Conservation (phyloP, 148 eudicot species). For the Limonium bicolor region DNA sequence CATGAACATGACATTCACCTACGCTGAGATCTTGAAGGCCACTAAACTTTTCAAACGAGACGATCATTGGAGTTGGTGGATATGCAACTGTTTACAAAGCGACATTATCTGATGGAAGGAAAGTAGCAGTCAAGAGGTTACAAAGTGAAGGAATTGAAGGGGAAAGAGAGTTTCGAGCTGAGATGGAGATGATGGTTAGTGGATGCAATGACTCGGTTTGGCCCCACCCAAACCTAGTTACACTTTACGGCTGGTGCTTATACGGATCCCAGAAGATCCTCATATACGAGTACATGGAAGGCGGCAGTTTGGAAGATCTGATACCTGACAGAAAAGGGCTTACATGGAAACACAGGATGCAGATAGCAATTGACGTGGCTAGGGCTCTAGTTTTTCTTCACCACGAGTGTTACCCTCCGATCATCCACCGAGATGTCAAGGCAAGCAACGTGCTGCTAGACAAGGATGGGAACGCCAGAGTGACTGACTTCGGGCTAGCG, state of each 20-base stretch:
- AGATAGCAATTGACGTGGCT: slow-evolving; percentile 58
- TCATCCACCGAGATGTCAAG: slow-evolving; percentile 89
- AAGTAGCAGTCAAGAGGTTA: slow-evolving; percentile 80
- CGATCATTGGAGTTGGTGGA: slow-evolving; percentile 77
- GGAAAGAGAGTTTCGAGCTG: slow-evolving; percentile 74
- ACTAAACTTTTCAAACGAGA: slow-evolving; percentile 60
- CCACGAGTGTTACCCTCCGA: slow-evolving; percentile 71
- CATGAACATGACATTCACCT: slow-evolving; percentile 63
- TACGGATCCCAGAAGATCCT: slow-evolving; percentile 61
- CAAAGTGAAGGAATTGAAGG: slow-evolving; percentile 76
- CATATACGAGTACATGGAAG: slow-evolving; percentile 92
- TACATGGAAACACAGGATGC: slow-evolving; percentile 40
- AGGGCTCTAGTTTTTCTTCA: slow-evolving; percentile 73
- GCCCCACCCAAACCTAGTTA: slow-evolving; percentile 94
- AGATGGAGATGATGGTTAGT: slow-evolving; percentile 94
- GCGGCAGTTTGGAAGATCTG: slow-evolving; percentile 71
- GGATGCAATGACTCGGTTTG: slow-evolving; percentile 56
- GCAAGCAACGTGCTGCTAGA: slow-evolving; percentile 88
- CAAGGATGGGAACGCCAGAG: slow-evolving; percentile 51
- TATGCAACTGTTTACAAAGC: slow-evolving; percentile 76
- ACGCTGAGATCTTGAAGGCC: slow-evolving; percentile 63
- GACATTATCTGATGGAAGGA: slow-evolving; percentile 68
- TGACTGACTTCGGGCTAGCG: slow-evolving; percentile 88
- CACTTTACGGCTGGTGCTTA: slow-evolving; percentile 92
- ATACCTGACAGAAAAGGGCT: slow-evolving; percentile 37